Conservation (phyloP, 176 grass and related monocot genomes). For the Lolium rigidum region DNA sequence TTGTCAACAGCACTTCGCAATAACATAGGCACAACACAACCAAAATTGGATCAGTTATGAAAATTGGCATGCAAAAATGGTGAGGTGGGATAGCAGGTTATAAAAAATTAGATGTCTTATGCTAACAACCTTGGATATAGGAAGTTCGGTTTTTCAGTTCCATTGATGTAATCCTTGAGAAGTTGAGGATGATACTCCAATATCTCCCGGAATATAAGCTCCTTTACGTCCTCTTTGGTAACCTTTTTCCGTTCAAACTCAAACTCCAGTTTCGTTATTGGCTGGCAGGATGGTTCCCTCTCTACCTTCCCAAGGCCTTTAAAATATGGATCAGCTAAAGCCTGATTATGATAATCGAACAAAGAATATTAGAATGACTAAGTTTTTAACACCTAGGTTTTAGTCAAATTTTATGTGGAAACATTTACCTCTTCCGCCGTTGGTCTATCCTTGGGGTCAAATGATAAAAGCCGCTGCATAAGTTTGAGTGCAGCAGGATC, state of each 20-base stretch:
- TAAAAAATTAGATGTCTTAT: not conserved
- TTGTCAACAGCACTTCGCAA: conserved; percentile 87
- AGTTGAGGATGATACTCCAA: conserved; percentile 96
- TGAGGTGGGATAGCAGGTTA: not conserved
- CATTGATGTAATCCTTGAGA: conserved; percentile 83
- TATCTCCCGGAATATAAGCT: conserved; percentile 93
- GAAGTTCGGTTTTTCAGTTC: conserved; percentile 76
- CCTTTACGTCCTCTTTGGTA: conserved; percentile 95
- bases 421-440: conserved; percentile 79
- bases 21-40: conserved; percentile 27
- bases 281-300: conserved; percentile 90
- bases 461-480: conserved; percentile 86
- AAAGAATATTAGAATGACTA: conserved; percentile 19
- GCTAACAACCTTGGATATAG: conserved; percentile 84
- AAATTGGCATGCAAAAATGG: not conserved
- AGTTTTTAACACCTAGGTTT: conserved; percentile 5
- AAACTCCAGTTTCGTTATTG: conserved; percentile 95
- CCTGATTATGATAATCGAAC: conserved; percentile 56
- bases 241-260: conserved; percentile 93
- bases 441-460: conserved; percentile 94
- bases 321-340: conserved; percentile 95
- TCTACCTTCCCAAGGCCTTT: conserved; percentile 88
- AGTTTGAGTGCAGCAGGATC: conserved; percentile 89
- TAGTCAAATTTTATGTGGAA: conserved; percentile 18
- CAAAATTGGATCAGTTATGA: not conserved